These are phyloP conservation scores for Pythium vanterpoolii DNA, from an alignment of 352 stramenopile species.

Conservation along the genomic window DNA sequence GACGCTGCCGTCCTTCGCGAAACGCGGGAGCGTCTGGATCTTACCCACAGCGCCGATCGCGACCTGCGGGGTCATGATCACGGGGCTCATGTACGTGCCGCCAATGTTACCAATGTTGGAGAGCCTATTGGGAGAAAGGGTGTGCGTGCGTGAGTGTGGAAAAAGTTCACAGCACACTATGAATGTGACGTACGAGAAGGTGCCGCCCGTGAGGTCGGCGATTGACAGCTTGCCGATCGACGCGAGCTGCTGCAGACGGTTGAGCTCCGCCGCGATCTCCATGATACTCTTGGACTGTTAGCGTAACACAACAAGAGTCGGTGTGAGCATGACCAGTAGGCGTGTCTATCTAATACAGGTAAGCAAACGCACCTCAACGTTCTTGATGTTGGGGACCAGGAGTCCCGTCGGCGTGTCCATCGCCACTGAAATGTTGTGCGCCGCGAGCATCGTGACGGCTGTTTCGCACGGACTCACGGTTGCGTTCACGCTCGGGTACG, in stretches of 20 bases:
- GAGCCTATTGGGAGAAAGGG: slow-evolving; percentile 36
- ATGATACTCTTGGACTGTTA: slow-evolving; percentile 72
- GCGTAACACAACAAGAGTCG: neutral
- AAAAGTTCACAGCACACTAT: neutral
- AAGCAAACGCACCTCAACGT: slow-evolving; percentile 68
- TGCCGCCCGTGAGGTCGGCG: slow-evolving; percentile 89
- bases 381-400: slow-evolving; percentile 96
- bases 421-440: slow-evolving; percentile 98
- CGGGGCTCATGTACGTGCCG: slow-evolving; percentile 96
- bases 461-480: slow-evolving; percentile 84
- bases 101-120: slow-evolving; percentile 96
- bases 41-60: slow-evolving; percentile 96
- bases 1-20: slow-evolving; percentile 82
- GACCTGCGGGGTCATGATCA: slow-evolving; percentile 95
- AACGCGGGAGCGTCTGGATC: slow-evolving; percentile 96
- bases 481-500: slow-evolving; percentile 94
- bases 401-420: slow-evolving; percentile 97
- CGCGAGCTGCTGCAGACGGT: slow-evolving; percentile 85
- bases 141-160: neutral
- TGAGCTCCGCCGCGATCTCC: slow-evolving; percentile 83
- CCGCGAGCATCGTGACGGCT: slow-evolving; percentile 83
- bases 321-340: neutral
- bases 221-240: slow-evolving; percentile 73
- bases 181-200: slow-evolving; percentile 76
- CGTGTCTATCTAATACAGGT: neutral